Percentiles rank a stretch among this genome's conserved stretches.
Conservation (phyloP, 148 eudicot genomes). For the Vaccinium macrocarpon region DNA sequence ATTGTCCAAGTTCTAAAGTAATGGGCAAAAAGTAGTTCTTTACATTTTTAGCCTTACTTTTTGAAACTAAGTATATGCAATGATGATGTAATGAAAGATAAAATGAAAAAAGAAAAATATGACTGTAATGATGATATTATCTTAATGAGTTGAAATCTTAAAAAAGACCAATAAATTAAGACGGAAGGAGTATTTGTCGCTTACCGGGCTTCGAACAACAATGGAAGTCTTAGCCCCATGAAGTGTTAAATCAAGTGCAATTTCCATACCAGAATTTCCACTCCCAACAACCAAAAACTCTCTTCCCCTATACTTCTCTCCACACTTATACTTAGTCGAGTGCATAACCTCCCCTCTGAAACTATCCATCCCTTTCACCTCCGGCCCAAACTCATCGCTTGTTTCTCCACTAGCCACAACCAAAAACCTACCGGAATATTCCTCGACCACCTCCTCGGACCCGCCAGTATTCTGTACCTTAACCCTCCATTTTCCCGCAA, state of each 20-base stretch:
- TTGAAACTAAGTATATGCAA: too few relatives aligned
- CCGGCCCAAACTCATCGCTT: slow-evolving; percentile 49
- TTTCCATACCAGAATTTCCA: slow-evolving; percentile 93
- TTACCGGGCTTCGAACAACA: slow-evolving; percentile 67
- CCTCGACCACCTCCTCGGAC: slow-evolving; percentile 30
- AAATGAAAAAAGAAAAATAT: too few relatives aligned
- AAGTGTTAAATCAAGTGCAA: slow-evolving; percentile 61
- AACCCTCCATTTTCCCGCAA: slow-evolving; percentile 41
- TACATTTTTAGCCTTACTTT: too few relatives aligned
- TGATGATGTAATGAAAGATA: too few relatives aligned
- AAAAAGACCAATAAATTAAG: too few relatives aligned
- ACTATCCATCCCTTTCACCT: slow-evolving; percentile 48
- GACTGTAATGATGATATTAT: too few relatives aligned
- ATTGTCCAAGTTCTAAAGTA: too few relatives aligned
- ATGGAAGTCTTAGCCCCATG: slow-evolving; percentile 58
- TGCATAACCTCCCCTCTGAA: slow-evolving; percentile 66
- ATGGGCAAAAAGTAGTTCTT: too few relatives aligned
- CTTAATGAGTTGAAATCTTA: too few relatives aligned
- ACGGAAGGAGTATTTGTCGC: too few relatives aligned
- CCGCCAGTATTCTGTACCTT: slow-evolving; percentile 12
- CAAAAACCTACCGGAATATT: slow-evolving; percentile 53
- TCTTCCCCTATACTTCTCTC: slow-evolving; percentile 40
- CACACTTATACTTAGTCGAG: slow-evolving; percentile 56
- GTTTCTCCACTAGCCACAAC: slow-evolving; percentile 83
- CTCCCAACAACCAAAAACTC: slow-evolving; percentile 74